phyloP scores from a whole-genome alignment of 176 grass and related monocot genomes.

The Areca catechu region DNA sequence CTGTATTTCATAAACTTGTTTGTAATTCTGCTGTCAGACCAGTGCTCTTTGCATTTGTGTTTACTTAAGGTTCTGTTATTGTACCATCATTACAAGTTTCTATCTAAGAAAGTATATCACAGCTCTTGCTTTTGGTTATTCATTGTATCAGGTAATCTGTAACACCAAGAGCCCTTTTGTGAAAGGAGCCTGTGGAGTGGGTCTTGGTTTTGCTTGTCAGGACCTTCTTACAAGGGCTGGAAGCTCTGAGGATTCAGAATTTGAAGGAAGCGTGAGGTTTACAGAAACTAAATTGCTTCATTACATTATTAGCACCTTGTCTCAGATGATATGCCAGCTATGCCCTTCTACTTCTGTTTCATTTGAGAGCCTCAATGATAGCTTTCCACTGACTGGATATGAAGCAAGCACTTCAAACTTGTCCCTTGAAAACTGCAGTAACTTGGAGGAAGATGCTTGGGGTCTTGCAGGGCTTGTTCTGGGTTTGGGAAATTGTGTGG shows the following conservation, averaged over 20 bases:
- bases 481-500: conserved; percentile 60
- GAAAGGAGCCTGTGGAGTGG: conserved; percentile 77
- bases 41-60: too few relatives aligned
- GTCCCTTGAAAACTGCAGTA: conserved; percentile 39
- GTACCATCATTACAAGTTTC: too few relatives aligned
- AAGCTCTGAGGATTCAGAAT: conserved; percentile 32
- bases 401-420: conserved; percentile 31
- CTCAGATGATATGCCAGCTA: conserved; percentile 34
- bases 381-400: conserved; percentile 8
- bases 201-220: conserved; percentile 70
- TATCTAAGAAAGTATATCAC: too few relatives aligned
- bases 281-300: conserved; percentile 48
- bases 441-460: conserved; percentile 72
- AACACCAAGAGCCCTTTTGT: conserved; percentile 71
- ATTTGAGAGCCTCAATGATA: conserved; percentile 41
- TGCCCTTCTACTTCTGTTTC: conserved; percentile 51
- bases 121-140: not conserved
- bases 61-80: too few relatives aligned
- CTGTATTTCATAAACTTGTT: too few relatives aligned
- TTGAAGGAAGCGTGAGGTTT: conserved; percentile 30
- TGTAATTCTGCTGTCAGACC: too few relatives aligned
- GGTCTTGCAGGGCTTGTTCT: conserved; percentile 68
- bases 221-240: conserved; percentile 46
- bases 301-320: conserved; percentile 44
- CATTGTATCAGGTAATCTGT: conserved; percentile 48